Conservation (phyloP, 345 rosid genomes). For the Lepidium aucheri region DNA sequence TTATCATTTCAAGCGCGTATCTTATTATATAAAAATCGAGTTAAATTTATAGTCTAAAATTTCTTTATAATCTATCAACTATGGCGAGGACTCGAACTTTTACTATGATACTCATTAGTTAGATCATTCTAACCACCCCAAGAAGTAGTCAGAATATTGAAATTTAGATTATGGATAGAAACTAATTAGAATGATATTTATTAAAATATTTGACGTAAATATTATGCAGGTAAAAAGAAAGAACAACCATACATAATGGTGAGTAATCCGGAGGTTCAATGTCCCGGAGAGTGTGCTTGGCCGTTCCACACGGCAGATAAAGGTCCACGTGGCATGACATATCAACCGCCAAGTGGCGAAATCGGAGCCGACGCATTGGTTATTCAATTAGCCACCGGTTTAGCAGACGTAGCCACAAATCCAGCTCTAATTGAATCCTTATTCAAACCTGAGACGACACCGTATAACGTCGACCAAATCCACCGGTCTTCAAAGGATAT, state of each 20-base stretch:
- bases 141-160: too few relatives aligned
- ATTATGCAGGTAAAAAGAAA: background rate
- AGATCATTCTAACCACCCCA: too few relatives aligned
- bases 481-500: background rate
- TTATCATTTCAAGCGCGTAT: too few relatives aligned
- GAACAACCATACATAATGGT: slow-evolving; percentile 40
- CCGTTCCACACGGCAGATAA: slow-evolving; percentile 42
- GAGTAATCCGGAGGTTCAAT: slow-evolving; percentile 54
- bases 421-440: slow-evolving; percentile 34
- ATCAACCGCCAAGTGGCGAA: slow-evolving; percentile 51
- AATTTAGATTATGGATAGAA: too few relatives aligned
- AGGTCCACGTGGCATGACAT: slow-evolving; percentile 36
- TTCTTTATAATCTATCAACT: too few relatives aligned
- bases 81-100: too few relatives aligned
- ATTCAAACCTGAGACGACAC: slow-evolving; percentile 4
- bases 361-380: slow-evolving; percentile 62
- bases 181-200: too few relatives aligned
- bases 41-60: too few relatives aligned
- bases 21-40: too few relatives aligned
- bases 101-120: too few relatives aligned
- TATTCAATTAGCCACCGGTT: slow-evolving; percentile 44
- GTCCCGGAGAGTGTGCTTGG: slow-evolving; percentile 68
- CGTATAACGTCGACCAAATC: background rate
- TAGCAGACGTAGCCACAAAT: slow-evolving; percentile 43
- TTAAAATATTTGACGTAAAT: background rate